phyloP scores from a whole-genome alignment of 768 basidiomycete species.

The Obba rivulosa region DNA sequence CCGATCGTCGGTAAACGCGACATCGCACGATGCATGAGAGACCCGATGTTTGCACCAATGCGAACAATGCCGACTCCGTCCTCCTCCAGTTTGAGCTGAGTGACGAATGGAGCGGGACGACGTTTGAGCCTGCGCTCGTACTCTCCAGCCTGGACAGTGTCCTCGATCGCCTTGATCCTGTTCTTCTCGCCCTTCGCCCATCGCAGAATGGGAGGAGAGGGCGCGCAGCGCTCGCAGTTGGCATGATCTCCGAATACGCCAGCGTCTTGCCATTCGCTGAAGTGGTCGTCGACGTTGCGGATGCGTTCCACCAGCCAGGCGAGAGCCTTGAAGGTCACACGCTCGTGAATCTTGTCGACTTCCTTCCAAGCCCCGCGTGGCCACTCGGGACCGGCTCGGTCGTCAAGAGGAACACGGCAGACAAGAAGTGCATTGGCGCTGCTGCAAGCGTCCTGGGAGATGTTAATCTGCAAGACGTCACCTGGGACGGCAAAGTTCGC shows the following conservation, averaged over 20 bases:
- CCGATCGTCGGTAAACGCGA: conserved; percentile 61
- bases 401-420: conserved; percentile 66
- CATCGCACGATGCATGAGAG: conserved; percentile 81
- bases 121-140: conserved; percentile 86
- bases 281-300: conserved; percentile 62
- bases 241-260: conserved; percentile 35
- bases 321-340: conserved; percentile 70
- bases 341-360: conserved; percentile 84
- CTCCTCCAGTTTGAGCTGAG: conserved; percentile 68
- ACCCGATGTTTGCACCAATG: conserved; percentile 84
- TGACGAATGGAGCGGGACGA: conserved; percentile 81
- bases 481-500: conserved; percentile 66
- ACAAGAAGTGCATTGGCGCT: conserved; percentile 75
- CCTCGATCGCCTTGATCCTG: conserved; percentile 66
- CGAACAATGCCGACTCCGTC: conserved; percentile 64
- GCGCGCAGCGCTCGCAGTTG: conserved; percentile 79
- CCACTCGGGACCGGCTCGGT: conserved; percentile 77
- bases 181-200: conserved; percentile 67
- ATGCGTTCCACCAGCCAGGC: conserved; percentile 88
- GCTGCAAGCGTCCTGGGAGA: conserved; percentile 58
- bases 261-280: conserved; percentile 63
- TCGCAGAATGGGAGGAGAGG: conserved; percentile 63
- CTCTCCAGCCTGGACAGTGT: conserved; percentile 79
- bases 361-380: conserved; percentile 66
- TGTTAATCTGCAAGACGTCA: conserved; percentile 42